phyloP scores from a whole-genome alignment of 2,329 filamentous ascomycete genomes.

The Nemania diffusa region DNA sequence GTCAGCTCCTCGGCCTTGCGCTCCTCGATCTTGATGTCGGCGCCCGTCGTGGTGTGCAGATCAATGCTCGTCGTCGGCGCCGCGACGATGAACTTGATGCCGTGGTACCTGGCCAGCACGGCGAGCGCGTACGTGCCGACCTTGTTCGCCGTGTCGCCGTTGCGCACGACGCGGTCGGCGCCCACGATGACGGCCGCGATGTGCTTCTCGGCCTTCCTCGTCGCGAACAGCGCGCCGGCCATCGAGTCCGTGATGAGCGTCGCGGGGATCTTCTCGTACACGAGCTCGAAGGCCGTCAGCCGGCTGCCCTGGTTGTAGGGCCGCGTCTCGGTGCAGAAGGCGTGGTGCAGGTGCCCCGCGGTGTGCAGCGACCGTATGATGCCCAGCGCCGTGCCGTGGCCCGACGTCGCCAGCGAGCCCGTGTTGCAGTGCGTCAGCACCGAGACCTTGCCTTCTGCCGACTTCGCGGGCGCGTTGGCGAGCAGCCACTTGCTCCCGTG shows the following conservation, averaged over 20 bases:
- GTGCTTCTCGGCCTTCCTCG: constrained; percentile 69
- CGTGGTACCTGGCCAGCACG: constrained; percentile 88
- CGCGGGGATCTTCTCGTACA: constrained; percentile 89
- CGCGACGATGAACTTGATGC: constrained; percentile 93
- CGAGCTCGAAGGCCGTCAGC: constrained; percentile 95
- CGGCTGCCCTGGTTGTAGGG: constrained; percentile 98
- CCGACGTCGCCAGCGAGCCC: constrained; percentile 93
- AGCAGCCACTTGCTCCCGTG: constrained; percentile 86
- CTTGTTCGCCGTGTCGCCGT: constrained; percentile 98
- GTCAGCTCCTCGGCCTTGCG: constrained; percentile 84
- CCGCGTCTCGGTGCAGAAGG: constrained; percentile 95
- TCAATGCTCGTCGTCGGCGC: constrained; percentile 96
- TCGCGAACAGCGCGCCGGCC: constrained; percentile 84
- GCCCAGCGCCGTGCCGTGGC: constrained; percentile 95
- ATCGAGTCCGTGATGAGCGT: constrained; percentile 97
- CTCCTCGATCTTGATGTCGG: constrained; percentile 90
- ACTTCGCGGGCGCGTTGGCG: constrained; percentile 62
- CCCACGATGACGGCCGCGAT: constrained; percentile 92
- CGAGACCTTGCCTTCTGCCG: constrained; percentile 68
- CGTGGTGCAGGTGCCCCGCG: constrained; percentile 75
- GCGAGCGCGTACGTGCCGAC: constrained; percentile 95
- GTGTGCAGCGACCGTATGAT: constrained; percentile 87
- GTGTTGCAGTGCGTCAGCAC: constrained; percentile 98
- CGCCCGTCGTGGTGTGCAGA: constrained; percentile 78
- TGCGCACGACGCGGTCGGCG: constrained; percentile 92